Percentiles rank a stretch among this genome's conserved stretches.
phyloP scores from a whole-genome alignment of 805 yeast species.

The Saccharomycopsis babjevae region DNA sequence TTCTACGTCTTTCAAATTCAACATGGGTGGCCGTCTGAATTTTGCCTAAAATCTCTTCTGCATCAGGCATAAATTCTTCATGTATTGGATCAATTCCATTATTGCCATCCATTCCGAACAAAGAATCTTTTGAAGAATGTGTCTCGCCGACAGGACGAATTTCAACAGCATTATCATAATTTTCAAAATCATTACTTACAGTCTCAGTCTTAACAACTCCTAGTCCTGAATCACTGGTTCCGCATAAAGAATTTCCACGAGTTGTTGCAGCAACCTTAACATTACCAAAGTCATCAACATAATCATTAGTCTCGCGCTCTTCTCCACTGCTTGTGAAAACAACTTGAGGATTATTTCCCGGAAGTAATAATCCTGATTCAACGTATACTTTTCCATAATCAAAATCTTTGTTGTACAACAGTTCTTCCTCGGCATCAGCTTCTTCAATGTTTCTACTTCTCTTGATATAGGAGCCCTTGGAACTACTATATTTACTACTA shows the following conservation, averaged over 20 bases:
- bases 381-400: not conserved
- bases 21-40: not conserved
- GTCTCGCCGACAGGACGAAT: not conserved
- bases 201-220: not conserved
- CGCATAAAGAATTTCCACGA: not conserved
- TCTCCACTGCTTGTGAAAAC: not conserved
- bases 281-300: slow-evolving; percentile 32
- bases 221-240: not conserved
- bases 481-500: not conserved
- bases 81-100: not conserved
- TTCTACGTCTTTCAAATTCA: slow-evolving; percentile 2
- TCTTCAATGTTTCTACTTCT: not conserved
- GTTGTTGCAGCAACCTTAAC: slow-evolving; percentile 19
- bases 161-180: not conserved
- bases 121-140: not conserved
- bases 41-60: not conserved
- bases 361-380: not conserved
- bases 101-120: not conserved
- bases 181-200: not conserved
- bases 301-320: slow-evolving; percentile 34
- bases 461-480: not conserved
- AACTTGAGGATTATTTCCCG: not conserved
- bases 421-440: not conserved
- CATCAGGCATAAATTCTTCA: slow-evolving; percentile 1
- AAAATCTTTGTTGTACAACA: not conserved